A percentile compares a stretch with the other conserved stretches of the same genome.
phyloP scores from a whole-genome alignment of 805 yeast genomes.

The Yamadazyma tumulicola region DNA sequence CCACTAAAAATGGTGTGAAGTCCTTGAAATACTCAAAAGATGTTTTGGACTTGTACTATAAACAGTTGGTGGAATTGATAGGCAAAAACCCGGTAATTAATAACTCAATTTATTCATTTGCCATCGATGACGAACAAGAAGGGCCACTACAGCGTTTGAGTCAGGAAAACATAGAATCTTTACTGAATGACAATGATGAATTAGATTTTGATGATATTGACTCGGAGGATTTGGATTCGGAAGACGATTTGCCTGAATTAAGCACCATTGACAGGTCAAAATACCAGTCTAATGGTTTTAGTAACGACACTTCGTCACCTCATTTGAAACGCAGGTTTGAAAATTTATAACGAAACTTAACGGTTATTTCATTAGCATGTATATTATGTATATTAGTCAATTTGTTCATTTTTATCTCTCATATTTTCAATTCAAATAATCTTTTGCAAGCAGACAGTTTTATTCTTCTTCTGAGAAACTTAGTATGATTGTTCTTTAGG shows the following conservation, averaged over 20 bases:
- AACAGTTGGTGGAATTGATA: slow-evolving; percentile 39
- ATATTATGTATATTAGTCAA: slow-evolving; percentile 1
- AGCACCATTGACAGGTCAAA: slow-evolving; percentile 3
- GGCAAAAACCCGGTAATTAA: slow-evolving; percentile 26
- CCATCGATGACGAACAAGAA: slow-evolving; percentile 2
- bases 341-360: slow-evolving; percentile 1
- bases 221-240: slow-evolving; percentile 10
- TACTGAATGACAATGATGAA: slow-evolving; percentile 9
- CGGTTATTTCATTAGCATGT: neutral
- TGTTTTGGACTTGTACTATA: slow-evolving; percentile 37
- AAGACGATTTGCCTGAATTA: slow-evolving; percentile 5
- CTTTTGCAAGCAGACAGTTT: too few species aligned
- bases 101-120: slow-evolving; percentile 12
- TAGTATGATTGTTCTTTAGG: too few species aligned
- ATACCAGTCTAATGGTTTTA: slow-evolving; percentile 17
- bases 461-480: too few species aligned
- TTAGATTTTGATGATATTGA: slow-evolving; percentile 11
- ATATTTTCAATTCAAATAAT: too few species aligned
- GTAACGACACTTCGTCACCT: slow-evolving; percentile 25
- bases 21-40: slow-evolving; percentile 32
- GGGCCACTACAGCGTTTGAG: slow-evolving; percentile 1
- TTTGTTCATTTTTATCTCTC: too few species aligned
- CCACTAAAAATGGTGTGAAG: slow-evolving; percentile 27
- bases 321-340: slow-evolving; percentile 19
- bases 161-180: slow-evolving; percentile 2